Evolutionary conservation across 495 filamentous ascomycete species (phyloP).

Genomic region (Tuber borchii): DNA sequence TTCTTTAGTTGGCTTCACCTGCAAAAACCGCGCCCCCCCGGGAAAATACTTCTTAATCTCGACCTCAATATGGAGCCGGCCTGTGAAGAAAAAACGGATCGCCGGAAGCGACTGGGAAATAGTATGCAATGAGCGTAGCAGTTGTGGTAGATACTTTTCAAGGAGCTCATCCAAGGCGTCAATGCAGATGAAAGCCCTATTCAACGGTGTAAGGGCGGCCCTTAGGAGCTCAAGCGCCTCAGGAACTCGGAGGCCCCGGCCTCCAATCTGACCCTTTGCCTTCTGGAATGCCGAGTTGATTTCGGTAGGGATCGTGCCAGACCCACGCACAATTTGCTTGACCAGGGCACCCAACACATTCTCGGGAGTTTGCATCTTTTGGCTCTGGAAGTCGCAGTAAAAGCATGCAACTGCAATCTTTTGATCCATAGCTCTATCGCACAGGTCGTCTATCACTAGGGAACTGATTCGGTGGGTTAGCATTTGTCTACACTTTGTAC

Average conservation of each 20-base stretch:
- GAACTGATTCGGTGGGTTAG: background rate
- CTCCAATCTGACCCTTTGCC: background rate
- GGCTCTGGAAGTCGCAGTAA: background rate
- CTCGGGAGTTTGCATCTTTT: background rate
- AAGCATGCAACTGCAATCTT: background rate
- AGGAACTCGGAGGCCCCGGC: background rate
- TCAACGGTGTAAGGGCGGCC: background rate
- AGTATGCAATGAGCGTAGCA: background rate
- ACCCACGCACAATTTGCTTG: background rate
- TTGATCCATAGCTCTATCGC: background rate
- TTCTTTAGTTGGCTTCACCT: background rate
- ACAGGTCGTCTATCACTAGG: background rate
- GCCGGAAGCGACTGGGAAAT: background rate
- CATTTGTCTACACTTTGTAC: background rate
- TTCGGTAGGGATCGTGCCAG: background rate
- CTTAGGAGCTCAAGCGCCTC: background rate
- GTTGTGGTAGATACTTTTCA: background rate
- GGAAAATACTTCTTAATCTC: background rate
- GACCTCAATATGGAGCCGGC: background rate
- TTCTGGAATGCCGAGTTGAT: background rate
- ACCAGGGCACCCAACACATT: background rate
- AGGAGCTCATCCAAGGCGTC: background rate
- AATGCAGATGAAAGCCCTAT: background rate
- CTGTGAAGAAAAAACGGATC: background rate
- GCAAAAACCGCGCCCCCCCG: background rate